Conservation (phyloP, 805 yeast genomes). For the Wickerhamomyces subpelliculosus region DNA sequence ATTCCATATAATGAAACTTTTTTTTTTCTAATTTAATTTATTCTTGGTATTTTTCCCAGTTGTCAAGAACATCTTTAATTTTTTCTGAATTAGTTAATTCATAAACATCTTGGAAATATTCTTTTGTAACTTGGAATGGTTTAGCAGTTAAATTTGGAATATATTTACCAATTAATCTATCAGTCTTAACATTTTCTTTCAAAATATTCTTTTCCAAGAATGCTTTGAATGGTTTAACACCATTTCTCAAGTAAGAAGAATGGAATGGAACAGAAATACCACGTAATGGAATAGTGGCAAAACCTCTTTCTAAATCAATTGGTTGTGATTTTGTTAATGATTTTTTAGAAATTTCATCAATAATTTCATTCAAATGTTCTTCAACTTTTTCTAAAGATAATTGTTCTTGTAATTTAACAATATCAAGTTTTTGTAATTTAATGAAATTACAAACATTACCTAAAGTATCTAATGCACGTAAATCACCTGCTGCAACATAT, state of each 20-base stretch:
- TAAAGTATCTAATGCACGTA: slow-evolving; percentile 88
- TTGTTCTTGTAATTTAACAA: slow-evolving; percentile 76
- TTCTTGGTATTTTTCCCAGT: slow-evolving; percentile 90
- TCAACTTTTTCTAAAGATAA: slow-evolving; percentile 84
- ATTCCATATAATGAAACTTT: slow-evolving; percentile 4
- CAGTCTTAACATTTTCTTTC: slow-evolving; percentile 90
- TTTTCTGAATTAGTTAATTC: slow-evolving; percentile 85
- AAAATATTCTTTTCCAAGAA: slow-evolving; percentile 95
- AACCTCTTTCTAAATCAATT: slow-evolving; percentile 94
- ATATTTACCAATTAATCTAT: slow-evolving; percentile 88
- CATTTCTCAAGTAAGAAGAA: slow-evolving; percentile 95
- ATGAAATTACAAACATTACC: slow-evolving; percentile 89
- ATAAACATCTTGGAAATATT: slow-evolving; percentile 95
- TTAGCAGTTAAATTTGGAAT: slow-evolving; percentile 98
- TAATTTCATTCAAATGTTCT: slow-evolving; percentile 82
- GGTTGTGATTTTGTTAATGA: slow-evolving; percentile 91
- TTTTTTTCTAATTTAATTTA: too few relatives aligned
- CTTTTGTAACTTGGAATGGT: slow-evolving; percentile 94
- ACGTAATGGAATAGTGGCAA: slow-evolving; percentile 95
- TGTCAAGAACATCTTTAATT: slow-evolving; percentile 83
- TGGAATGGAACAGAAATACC: slow-evolving; percentile 99
- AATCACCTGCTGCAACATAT: slow-evolving; percentile 98
- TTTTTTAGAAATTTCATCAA: slow-evolving; percentile 76
- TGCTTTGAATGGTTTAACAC: slow-evolving; percentile 98
- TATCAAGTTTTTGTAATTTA: slow-evolving; percentile 90